A percentile compares a stretch with the other conserved stretches of the same genome.
Evolutionary conservation across 805 yeast genomes (phyloP).

Genomic region (Yamadazyma takamatsuzukensis): DNA sequence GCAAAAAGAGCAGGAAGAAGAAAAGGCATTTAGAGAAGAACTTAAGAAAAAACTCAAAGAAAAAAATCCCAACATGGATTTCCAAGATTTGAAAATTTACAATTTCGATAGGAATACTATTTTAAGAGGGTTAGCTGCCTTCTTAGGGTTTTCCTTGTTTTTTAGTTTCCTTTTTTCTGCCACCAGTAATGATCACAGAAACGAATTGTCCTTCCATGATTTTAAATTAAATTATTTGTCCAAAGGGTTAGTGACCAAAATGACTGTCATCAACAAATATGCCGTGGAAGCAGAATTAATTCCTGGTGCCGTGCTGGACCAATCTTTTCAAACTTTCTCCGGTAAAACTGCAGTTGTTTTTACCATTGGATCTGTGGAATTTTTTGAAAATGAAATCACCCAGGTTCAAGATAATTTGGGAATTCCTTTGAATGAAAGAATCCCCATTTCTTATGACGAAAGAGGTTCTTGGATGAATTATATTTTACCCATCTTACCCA

Average conservation of each 20-base stretch:
- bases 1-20: constrained; percentile 29
- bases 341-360: constrained; percentile 56
- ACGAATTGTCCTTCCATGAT: constrained; percentile 65
- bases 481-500: constrained; percentile 72
- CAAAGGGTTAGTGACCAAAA: constrained; percentile 70
- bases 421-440: constrained; percentile 64
- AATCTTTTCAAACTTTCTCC: constrained; percentile 32
- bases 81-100: constrained; percentile 28
- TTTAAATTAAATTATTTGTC: constrained; percentile 77
- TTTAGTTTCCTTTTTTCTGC: constrained; percentile 9
- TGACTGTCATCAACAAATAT: constrained; percentile 70
- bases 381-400: constrained; percentile 79
- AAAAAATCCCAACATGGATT: constrained; percentile 23
- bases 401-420: constrained; percentile 65
- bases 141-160: constrained; percentile 17
- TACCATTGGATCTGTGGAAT: constrained; percentile 84
- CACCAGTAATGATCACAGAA: constrained; percentile 12
- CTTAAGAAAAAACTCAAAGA: constrained; percentile 27
- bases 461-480: constrained; percentile 62
- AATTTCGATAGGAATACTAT: constrained; percentile 17
- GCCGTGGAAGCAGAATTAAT: constrained; percentile 68
- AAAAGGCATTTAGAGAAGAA: constrained; percentile 32
- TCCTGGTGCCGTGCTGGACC: constrained; percentile 39
- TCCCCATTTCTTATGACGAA: constrained; percentile 75
- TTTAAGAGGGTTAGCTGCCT: constrained; percentile 15